Conservation (phyloP, 352 stramenopile species). For the Phytopythium cucurbitacearum region DNA sequence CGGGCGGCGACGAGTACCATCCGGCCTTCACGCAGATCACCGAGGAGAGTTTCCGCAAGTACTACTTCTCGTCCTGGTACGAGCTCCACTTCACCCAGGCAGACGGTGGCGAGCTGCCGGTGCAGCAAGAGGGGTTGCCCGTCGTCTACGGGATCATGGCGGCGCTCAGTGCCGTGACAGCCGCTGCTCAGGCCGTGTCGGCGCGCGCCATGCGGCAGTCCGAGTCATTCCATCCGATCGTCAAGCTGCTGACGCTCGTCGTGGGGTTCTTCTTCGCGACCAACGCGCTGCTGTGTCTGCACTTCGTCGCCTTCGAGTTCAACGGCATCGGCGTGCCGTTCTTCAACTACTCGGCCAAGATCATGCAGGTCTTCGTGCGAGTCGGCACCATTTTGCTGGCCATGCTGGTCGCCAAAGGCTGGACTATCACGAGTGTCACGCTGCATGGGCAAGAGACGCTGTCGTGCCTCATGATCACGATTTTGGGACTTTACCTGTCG, state of each 20-base stretch:
- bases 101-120: slow-evolving; percentile 57
- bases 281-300: slow-evolving; percentile 51
- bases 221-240: slow-evolving; percentile 78
- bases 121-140: slow-evolving; percentile 58
- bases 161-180: slow-evolving; percentile 26
- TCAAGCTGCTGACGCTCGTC: slow-evolving; percentile 62
- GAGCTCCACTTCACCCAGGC: slow-evolving; percentile 72
- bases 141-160: slow-evolving; percentile 50
- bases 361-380: slow-evolving; percentile 62
- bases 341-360: slow-evolving; percentile 66
- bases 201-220: slow-evolving; percentile 39
- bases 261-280: slow-evolving; percentile 59
- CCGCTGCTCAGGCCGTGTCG: slow-evolving; percentile 37
- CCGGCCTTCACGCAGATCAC: slow-evolving; percentile 68
- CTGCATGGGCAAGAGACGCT: slow-evolving; percentile 66
- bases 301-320: slow-evolving; percentile 57
- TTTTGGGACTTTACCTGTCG: slow-evolving; percentile 64
- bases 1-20: slow-evolving; percentile 51
- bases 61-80: slow-evolving; percentile 80
- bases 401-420: slow-evolving; percentile 75
- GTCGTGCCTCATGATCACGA: slow-evolving; percentile 54
- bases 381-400: slow-evolving; percentile 67
- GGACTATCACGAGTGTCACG: slow-evolving; percentile 69
- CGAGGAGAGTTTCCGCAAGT: slow-evolving; percentile 62
- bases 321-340: slow-evolving; percentile 69